Percentiles rank a stretch among this genome's conserved stretches.
Conservation (phyloP, 768 basidiomycete species). For the Termitomyces sp. region DNA sequence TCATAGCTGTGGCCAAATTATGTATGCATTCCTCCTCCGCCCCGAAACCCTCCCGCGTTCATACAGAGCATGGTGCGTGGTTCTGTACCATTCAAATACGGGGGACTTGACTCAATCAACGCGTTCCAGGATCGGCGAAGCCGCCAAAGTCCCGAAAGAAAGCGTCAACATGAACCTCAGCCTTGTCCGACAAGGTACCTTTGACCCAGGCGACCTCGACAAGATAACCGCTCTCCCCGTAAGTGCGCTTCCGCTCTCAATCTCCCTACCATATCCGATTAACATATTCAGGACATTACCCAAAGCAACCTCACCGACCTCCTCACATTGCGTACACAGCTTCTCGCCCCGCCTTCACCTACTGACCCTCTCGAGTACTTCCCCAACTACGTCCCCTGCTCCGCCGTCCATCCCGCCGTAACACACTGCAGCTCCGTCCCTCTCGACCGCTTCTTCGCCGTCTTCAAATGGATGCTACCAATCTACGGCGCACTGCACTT, state of each 20-base stretch:
- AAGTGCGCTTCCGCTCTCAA: background rate
- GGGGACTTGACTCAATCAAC: background rate
- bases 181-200: slow-evolving; percentile 51
- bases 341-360: slow-evolving; percentile 25
- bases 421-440: slow-evolving; percentile 56
- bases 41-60: slow-evolving; percentile 82
- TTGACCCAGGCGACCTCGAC: slow-evolving; percentile 55
- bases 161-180: slow-evolving; percentile 56
- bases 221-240: slow-evolving; percentile 44
- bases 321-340: slow-evolving; percentile 33
- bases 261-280: background rate
- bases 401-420: slow-evolving; percentile 69
- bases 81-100: background rate
- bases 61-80: slow-evolving; percentile 63
- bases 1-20: slow-evolving; percentile 75
- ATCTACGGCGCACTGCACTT: slow-evolving; percentile 89
- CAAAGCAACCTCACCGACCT: slow-evolving; percentile 44
- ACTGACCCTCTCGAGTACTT: slow-evolving; percentile 24
- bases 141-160: slow-evolving; percentile 56
- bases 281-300: slow-evolving; percentile 43
- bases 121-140: slow-evolving; percentile 57
- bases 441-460: slow-evolving; percentile 68
- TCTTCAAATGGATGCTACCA: slow-evolving; percentile 79
- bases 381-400: slow-evolving; percentile 57
- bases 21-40: slow-evolving; percentile 70